Evolutionary conservation across 164 flowering plant species (phyloP), one percentile per base, ranked within the genome.

Genomic region (Vitis labrusca): DNA sequence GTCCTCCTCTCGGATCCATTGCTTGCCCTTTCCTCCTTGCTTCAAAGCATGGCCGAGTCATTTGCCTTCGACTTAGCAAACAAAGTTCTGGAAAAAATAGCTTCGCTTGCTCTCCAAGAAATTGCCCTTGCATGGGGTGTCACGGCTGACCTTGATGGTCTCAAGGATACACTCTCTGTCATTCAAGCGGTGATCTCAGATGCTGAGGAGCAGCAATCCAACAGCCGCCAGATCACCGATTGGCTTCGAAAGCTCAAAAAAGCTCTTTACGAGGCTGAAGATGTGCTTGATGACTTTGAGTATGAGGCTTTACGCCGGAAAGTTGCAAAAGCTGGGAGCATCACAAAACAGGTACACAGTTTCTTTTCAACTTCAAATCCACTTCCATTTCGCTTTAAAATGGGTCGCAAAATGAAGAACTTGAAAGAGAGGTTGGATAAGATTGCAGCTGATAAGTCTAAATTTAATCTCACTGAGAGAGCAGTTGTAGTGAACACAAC

Each of bases 221-320:
- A 8, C 50, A 54, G 32, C 27, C 23, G 15, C 3, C 48, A 66
- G 50, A n/a, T 66, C 5, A 9, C 15, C 0, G 23, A 27, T 29
- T 66, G 69, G 69, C 69, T 66, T 4, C 1, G 59, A 14, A 23
- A 53, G 60, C 50, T 66, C 69, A 66, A n/a, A 15, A 50, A 66
- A 6, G 59, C n/a, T 2, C 16, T 37, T 10, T 54, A 54, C 23
- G 69, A 66, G 9, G 69, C 59, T 6, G 59, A 66, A 5, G 60
- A 66, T 27, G 48, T 66, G 60, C 27, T 66, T 19, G 69, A 66
- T 16, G 59, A 29, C 3, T 2, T 66, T 29, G 47, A 6, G 7
- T 4, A 6, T 32, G 54, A 10, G 8, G 12, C 13, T 10, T 8
- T 51, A 2, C 54, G 54, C 8, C 54, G 54, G 15, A 51, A 14